Conservation (phyloP, 805 yeast species). For the Ogataea saltuana region DNA sequence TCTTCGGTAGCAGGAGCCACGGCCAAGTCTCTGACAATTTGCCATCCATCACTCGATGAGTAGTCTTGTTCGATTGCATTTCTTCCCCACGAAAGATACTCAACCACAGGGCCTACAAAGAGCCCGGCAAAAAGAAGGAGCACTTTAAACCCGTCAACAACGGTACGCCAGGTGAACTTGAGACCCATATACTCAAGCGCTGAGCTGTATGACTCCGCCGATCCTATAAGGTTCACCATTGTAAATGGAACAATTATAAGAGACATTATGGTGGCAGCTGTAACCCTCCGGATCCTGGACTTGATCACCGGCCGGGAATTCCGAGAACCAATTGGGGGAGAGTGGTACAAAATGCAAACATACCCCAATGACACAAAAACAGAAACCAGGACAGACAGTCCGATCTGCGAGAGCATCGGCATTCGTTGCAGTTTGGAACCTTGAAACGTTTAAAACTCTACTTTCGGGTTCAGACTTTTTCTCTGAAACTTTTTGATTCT, state of each 20-base stretch:
- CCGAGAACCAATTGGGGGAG: conserved; percentile 32
- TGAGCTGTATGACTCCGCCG: conserved; percentile 12
- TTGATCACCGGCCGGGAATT: conserved; percentile 46
- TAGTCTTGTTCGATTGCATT: conserved; percentile 6
- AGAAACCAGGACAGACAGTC: conserved; percentile 29
- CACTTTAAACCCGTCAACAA: conserved; percentile 21
- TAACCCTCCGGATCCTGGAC: conserved; percentile 42
- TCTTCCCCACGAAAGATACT: conserved; percentile 32
- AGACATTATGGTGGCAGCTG: conserved; percentile 34
- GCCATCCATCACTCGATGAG: conserved; percentile 20
- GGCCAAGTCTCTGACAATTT: conserved; percentile 55
- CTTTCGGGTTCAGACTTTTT: no score
- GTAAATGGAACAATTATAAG: conserved; percentile 36
- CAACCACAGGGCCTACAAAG: conserved; percentile 50
- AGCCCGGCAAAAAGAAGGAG: conserved; percentile 40
- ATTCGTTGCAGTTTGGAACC: no score
- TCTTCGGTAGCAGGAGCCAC: conserved; percentile 84
- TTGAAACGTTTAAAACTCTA: no score
- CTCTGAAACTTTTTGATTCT: no score
- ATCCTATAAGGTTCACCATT: conserved; percentile 22
- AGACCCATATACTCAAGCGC: conserved; percentile 23
- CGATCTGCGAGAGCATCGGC: background rate
- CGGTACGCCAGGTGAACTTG: conserved; percentile 10
- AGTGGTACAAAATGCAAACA: conserved; percentile 44
- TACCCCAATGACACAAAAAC: conserved; percentile 44